Conservation (phyloP, 495 filamentous ascomycete genomes). For the Aspergillus bridgeri region DNA sequence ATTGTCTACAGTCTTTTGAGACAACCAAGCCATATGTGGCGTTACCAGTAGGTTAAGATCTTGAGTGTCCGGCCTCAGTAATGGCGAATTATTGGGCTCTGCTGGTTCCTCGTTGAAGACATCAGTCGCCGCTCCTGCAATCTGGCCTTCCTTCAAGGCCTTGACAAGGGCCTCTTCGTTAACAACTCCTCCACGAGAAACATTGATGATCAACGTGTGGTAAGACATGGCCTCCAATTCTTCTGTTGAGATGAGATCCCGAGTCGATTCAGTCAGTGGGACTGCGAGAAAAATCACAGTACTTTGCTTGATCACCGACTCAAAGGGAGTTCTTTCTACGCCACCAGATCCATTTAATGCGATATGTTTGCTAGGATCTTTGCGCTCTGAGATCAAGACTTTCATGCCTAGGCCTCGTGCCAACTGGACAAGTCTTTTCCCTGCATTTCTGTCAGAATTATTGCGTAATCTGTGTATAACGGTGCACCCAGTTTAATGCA, state of each 20-base stretch:
- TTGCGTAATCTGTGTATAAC: too few relatives aligned
- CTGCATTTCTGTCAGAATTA: constrained; percentile 14
- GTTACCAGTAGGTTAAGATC: constrained; percentile 31
- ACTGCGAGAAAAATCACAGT: constrained; percentile 49
- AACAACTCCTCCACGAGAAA: constrained; percentile 56
- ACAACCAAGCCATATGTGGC: constrained; percentile 33
- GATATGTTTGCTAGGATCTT: constrained; percentile 21
- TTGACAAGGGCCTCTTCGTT: constrained; percentile 50
- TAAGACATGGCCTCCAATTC: constrained; percentile 51
- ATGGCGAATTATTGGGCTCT: constrained; percentile 21
- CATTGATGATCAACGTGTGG: constrained; percentile 53
- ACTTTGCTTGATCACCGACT: constrained; percentile 37
- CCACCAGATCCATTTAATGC: background rate
- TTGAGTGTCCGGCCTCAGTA: constrained; percentile 23
- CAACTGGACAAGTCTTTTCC: constrained; percentile 27
- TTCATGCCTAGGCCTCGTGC: constrained; percentile 31
- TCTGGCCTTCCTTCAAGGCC: constrained; percentile 43
- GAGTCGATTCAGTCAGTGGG: constrained; percentile 43
- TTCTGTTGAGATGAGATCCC: constrained; percentile 44
- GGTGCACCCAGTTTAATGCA: too few relatives aligned
- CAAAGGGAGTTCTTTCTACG: constrained; percentile 42
- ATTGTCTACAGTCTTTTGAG: constrained; percentile 22
- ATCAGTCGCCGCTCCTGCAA: constrained; percentile 54
- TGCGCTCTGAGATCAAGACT: constrained; percentile 38
- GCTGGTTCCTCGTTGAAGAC: constrained; percentile 55